Conservation (phyloP, 1,284 basidiomycete genomes). For the Flammula alnicola region DNA sequence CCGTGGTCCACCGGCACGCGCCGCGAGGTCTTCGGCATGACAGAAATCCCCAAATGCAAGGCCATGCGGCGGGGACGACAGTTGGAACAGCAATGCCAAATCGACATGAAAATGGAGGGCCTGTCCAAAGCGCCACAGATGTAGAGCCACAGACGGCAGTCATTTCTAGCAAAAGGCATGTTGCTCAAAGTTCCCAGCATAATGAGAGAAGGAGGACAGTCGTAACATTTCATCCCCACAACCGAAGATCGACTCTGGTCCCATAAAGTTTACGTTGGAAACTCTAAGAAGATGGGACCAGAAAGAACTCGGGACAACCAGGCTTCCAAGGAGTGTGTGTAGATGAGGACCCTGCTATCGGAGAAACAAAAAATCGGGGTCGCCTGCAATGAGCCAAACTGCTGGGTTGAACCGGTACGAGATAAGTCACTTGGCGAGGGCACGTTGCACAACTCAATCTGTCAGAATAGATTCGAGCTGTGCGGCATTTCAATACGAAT, state of each 20-base stretch:
- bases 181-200: not conserved
- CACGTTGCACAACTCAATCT: conserved; percentile 27
- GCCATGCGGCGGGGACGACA: conserved; percentile 5
- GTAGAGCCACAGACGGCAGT: conserved; percentile 17
- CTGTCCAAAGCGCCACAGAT: not conserved
- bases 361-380: conserved; percentile 23
- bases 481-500: conserved; percentile 1
- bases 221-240: not conserved
- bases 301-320: too few species aligned
- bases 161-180: too few species aligned
- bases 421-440: conserved; percentile 17
- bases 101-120: too few species aligned
- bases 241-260: conserved; percentile 5
- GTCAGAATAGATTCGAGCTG: conserved; percentile 4
- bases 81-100: too few species aligned
- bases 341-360: conserved; percentile 16
- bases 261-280: conserved; percentile 1
- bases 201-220: conserved; percentile 1
- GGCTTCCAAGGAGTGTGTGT: conserved; percentile 7
- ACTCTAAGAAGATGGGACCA: not conserved
- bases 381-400: conserved; percentile 16
- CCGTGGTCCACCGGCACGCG: conserved; percentile 10
- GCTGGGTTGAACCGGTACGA: conserved; percentile 11
- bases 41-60: conserved; percentile 4
- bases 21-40: conserved; percentile 11